Conservation (phyloP, 1,284 basidiomycete genomes). For the Amylostereum chailletii region DNA sequence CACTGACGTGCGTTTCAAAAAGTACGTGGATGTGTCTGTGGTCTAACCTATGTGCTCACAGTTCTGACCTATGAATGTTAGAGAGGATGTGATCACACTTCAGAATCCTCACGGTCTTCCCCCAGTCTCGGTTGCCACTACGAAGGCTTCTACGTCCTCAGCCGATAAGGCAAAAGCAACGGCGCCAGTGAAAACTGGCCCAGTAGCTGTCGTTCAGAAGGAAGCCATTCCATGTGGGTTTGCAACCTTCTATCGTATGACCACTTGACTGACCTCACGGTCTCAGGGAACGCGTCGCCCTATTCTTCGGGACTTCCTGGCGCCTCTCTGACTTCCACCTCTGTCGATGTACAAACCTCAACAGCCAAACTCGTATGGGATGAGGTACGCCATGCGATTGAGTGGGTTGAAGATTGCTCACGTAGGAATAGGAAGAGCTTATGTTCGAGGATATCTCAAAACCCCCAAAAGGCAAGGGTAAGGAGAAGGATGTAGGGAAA, state of each 20-base stretch:
- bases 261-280: not conserved
- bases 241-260: not conserved
- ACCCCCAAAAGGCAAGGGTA: conserved; percentile 70
- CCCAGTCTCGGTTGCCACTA: conserved; percentile 39
- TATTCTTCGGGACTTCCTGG: conserved; percentile 88
- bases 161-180: conserved; percentile 26
- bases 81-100: conserved; percentile 86
- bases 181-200: conserved; percentile 18
- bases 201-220: conserved; percentile 36
- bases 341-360: conserved; percentile 72
- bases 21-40: conserved; percentile 32
- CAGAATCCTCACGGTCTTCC: conserved; percentile 80
- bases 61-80: conserved; percentile 18
- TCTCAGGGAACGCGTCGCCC: conserved; percentile 81
- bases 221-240: conserved; percentile 56
- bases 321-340: conserved; percentile 90
- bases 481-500: conserved; percentile 88
- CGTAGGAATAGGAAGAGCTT: conserved; percentile 60
- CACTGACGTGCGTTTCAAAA: conserved; percentile 79
- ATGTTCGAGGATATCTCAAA: conserved; percentile 88
- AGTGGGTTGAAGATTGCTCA: not conserved
- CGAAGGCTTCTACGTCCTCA: conserved; percentile 20
- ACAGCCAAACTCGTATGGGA: conserved; percentile 85
- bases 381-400: conserved; percentile 40
- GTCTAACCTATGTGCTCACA: not conserved